Conservation (phyloP, 768 basidiomycete species). For the Solioccasus polychromus region DNA sequence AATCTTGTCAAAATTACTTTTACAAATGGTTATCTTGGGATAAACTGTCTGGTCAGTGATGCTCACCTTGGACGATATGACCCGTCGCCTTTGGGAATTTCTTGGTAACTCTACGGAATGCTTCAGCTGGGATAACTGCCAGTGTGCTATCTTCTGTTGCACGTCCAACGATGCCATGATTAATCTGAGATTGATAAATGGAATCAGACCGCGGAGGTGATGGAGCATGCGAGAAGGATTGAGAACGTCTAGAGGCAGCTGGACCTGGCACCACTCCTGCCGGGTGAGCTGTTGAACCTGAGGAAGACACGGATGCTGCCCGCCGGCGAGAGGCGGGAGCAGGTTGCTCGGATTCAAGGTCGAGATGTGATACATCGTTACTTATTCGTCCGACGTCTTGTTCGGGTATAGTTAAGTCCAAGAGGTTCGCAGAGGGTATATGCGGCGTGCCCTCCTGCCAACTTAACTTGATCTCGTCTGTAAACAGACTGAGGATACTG, state of each 20-base stretch:
- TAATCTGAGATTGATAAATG: constrained; percentile 32
- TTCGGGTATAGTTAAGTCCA: constrained; percentile 20
- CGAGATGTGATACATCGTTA: constrained; percentile 64
- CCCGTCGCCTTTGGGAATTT: constrained; percentile 97
- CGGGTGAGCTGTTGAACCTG: constrained; percentile 66
- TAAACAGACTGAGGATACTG: constrained; percentile 95
- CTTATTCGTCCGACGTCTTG: constrained; percentile 41
- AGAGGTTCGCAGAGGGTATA: constrained; percentile 24
- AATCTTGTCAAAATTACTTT: constrained; percentile 93
- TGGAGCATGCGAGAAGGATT: constrained; percentile 14
- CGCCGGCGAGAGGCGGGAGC: constrained; percentile 37
- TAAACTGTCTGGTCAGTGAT: neutral
- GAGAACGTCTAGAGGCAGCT: constrained; percentile 4
- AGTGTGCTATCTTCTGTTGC: constrained; percentile 93
- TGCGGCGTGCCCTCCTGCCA: constrained; percentile 70
- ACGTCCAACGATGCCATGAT: constrained; percentile 82
- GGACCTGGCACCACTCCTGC: constrained; percentile 27
- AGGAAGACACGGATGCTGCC: constrained; percentile 62
- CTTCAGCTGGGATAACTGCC: constrained; percentile 98
- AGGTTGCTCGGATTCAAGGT: constrained; percentile 36
- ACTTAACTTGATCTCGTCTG: constrained; percentile 87
- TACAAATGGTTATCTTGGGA: constrained; percentile 9
- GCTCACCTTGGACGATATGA: constrained; percentile 87
- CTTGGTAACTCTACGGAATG: constrained; percentile 89
- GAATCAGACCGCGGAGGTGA: constrained; percentile 28